A percentile compares a stretch with the other conserved stretches of the same genome.
These are phyloP conservation scores for Suhomyces coccinellae DNA, from an alignment of 1,139 yeast species.

Conservation along the genomic window DNA sequence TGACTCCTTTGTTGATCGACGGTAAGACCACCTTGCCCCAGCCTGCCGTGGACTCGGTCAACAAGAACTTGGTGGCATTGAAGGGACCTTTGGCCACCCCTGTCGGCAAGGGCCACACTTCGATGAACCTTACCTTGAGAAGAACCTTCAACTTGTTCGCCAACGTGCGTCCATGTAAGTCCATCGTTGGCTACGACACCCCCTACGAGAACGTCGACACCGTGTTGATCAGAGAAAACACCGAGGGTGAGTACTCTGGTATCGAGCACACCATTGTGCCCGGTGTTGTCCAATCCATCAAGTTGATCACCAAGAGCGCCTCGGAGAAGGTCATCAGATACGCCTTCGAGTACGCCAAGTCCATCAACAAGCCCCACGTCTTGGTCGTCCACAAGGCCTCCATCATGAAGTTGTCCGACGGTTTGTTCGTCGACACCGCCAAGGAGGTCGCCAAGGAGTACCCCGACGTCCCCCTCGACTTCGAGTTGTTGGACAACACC, in stretches of 20 bases:
- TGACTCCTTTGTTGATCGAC: constrained; percentile 86
- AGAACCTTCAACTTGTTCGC: constrained; percentile 96
- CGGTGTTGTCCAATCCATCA: constrained; percentile 97
- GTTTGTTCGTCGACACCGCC: constrained; percentile 91
- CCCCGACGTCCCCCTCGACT: constrained; percentile 82
- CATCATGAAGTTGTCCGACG: constrained; percentile 97
- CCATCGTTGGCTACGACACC: constrained; percentile 90
- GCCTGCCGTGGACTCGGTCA: constrained; percentile 88
- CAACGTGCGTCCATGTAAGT: constrained; percentile 95
- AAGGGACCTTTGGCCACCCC: constrained; percentile 99
- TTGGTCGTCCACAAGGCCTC: constrained; percentile 97
- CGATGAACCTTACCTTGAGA: constrained; percentile 94
- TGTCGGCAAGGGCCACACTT: constrained; percentile 97
- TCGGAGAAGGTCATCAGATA: constrained; percentile 95
- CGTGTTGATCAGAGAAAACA: constrained; percentile 96
- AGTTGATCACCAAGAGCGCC: constrained; percentile 93
- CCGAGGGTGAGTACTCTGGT: constrained; percentile 99
- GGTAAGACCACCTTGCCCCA: constrained; percentile 95
- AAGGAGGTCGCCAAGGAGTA: constrained; percentile 85
- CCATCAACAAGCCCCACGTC: constrained; percentile 85
- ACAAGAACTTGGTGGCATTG: constrained; percentile 89
- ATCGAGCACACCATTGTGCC: constrained; percentile 97
- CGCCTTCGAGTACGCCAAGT: constrained; percentile 94
- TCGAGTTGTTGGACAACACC: constrained; percentile 93
- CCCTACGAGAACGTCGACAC: constrained; percentile 94